Percentiles rank a stretch among this genome's conserved stretches.
These are phyloP conservation scores for Acacia acuminata DNA, from an alignment of 306 rosid species.

Conservation along the genomic window DNA sequence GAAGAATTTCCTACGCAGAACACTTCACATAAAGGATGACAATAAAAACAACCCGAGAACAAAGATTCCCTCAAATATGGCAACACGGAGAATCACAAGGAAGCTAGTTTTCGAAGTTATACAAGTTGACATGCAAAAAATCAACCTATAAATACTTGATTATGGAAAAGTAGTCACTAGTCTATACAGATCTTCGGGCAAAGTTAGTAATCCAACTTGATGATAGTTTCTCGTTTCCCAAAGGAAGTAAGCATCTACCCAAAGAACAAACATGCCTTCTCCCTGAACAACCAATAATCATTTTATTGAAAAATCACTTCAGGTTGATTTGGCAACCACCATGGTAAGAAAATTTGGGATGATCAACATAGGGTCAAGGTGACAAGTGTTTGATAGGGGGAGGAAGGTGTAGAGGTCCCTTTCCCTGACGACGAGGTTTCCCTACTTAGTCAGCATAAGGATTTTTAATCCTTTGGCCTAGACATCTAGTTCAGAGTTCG, in stretches of 20 bases:
- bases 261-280: background rate
- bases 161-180: background rate
- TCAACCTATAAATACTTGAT: background rate
- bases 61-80: background rate
- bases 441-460: too few relatives aligned
- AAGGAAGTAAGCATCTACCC: background rate
- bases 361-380: too few relatives aligned
- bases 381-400: too few relatives aligned
- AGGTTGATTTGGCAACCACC: background rate
- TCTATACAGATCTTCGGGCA: background rate
- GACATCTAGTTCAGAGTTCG: too few relatives aligned
- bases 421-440: too few relatives aligned
- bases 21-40: too few relatives aligned
- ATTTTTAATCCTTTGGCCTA: too few relatives aligned
- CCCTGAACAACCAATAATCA: background rate
- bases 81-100: background rate
- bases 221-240: background rate
- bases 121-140: background rate
- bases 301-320: background rate
- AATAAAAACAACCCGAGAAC: background rate
- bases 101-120: background rate
- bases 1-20: too few relatives aligned
- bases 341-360: too few relatives aligned
- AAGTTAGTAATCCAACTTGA: slow-evolving; percentile 27
- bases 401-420: too few relatives aligned